phyloP scores from a whole-genome alignment of 495 filamentous ascomycete genomes.

The Beverwykella pulmonaria region DNA sequence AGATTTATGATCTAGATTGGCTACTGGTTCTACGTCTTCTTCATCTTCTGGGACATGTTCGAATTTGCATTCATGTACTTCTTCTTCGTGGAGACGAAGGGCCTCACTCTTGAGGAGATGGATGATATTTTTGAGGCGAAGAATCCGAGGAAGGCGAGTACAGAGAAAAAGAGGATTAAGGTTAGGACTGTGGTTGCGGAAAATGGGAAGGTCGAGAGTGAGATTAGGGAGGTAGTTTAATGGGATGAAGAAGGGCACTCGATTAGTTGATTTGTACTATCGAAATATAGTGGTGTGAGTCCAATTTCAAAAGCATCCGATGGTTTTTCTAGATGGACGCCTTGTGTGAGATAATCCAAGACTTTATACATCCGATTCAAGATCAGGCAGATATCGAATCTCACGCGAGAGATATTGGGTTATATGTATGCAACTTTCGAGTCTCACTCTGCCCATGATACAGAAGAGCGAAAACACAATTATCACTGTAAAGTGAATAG shows the following conservation, averaged over 20 bases:
- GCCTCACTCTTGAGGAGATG: constrained; percentile 32
- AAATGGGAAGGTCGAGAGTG: constrained; percentile 23
- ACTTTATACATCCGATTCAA: too few relatives aligned
- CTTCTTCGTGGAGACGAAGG: constrained; percentile 38
- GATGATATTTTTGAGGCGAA: constrained; percentile 34
- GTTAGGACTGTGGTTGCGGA: constrained; percentile 21
- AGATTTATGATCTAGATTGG: too few relatives aligned
- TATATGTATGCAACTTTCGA: too few relatives aligned
- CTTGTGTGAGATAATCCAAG: too few relatives aligned
- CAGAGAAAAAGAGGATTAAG: constrained; percentile 20
- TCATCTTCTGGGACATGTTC: constrained; percentile 36
- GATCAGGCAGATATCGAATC: too few relatives aligned
- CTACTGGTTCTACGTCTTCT: constrained; percentile 41
- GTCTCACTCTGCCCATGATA: too few relatives aligned
- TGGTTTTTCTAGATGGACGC: too few relatives aligned
- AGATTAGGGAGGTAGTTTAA: constrained; percentile 1
- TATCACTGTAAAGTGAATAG: too few relatives aligned
- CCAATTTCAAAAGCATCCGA: too few relatives aligned
- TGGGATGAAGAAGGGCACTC: neutral
- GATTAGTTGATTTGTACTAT: neutral
- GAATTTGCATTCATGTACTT: constrained; percentile 35
- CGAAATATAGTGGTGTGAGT: too few relatives aligned
- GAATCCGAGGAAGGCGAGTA: constrained; percentile 36
- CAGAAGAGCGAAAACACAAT: too few relatives aligned
- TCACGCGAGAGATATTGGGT: too few relatives aligned